phyloP scores from a whole-genome alignment of 441 rosid genomes.

The Syzygium syzygioides region DNA sequence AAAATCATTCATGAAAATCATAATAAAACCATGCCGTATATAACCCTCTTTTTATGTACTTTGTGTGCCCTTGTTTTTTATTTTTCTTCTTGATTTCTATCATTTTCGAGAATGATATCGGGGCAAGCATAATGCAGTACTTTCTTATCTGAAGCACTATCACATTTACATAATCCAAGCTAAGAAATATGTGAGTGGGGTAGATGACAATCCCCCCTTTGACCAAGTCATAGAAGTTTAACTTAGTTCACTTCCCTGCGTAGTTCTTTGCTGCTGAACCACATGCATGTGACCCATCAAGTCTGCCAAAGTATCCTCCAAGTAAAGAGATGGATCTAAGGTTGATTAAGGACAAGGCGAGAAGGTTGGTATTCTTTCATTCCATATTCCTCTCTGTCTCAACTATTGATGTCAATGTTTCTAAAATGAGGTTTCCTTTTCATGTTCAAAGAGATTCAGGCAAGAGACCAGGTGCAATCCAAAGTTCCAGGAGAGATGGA shows the following conservation, averaged over 20 bases:
- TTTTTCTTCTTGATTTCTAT: neutral
- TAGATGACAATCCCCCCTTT: neutral
- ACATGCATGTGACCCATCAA: conserved; percentile 72
- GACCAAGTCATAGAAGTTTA: neutral
- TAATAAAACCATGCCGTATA: neutral
- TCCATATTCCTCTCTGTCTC: neutral
- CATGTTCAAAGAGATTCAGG: conserved; percentile 39
- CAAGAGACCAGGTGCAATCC: conserved; percentile 47
- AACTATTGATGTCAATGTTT: conserved; percentile 8
- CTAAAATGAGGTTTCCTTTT: conserved; percentile 11
- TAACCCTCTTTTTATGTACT: neutral
- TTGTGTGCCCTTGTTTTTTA: neutral
- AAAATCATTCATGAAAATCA: neutral
- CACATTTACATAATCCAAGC: neutral
- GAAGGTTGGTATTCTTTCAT: conserved; percentile 43
- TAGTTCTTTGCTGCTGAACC: conserved; percentile 88
- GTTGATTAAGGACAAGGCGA: conserved; percentile 71
- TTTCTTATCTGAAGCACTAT: neutral
- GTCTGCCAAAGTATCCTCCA: conserved; percentile 88
- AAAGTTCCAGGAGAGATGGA: conserved; percentile 53
- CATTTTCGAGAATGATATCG: neutral
- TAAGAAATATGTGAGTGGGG: neutral
- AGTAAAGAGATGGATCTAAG: conserved; percentile 88
- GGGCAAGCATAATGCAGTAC: neutral
- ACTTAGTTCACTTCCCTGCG: conserved; percentile 15